Base-by-base conservation (phyloP, 768 basidiomycete species). In the Omphalotus guepiniiformis region DNA sequence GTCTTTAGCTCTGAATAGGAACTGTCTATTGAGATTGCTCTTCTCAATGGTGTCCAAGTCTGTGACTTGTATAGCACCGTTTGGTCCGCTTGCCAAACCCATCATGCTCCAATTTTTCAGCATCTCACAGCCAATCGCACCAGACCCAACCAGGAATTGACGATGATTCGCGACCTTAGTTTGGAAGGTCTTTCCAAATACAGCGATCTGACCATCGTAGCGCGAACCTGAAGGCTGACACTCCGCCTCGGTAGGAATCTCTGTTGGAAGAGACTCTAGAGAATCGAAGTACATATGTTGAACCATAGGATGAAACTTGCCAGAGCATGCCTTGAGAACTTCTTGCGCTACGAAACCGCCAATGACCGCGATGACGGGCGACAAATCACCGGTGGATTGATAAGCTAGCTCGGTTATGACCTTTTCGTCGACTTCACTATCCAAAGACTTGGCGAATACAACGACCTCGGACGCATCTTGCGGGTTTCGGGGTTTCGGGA, bases 21-120 rank as follows among this genome's bases (percentile, higher is more conserved):
- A 99, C 63, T 99, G 96, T 49, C 96, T 75, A 66, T 99, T 99
- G 47, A 99, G 68, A 65, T 99, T 99, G 58, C 90, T 93, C 79
- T 99, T 99, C 73, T 99, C 96, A 62, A 99, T 99, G 25, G 94
- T 97, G 65, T 99, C 96, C 58, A 99, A 67, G 65, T 99, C 96
- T 4, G 96, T 98, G 47, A 98, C 91, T 57, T 94, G 83, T 48
- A 99, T 89, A 42, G 76, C 68, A 8, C 90, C 96, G 34, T 82
- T 74, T 13, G 79, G 72, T 9, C 90, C 90, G 25, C 85, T 79
- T 6, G 80, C 94, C 38, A 99, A 71, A 51, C 96, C 96, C 78
- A 98, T 95, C 92, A 98, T 89, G 55, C 90, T 88, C 96, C 96
- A 99, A 67, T 98, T 99, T 76, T 99, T 99, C 58, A 99, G 71